Percentiles rank a stretch among this genome's conserved stretches.
Evolutionary conservation across 306 rosid genomes (phyloP).

Genomic region (Herpetospermum pedunculosum): DNA sequence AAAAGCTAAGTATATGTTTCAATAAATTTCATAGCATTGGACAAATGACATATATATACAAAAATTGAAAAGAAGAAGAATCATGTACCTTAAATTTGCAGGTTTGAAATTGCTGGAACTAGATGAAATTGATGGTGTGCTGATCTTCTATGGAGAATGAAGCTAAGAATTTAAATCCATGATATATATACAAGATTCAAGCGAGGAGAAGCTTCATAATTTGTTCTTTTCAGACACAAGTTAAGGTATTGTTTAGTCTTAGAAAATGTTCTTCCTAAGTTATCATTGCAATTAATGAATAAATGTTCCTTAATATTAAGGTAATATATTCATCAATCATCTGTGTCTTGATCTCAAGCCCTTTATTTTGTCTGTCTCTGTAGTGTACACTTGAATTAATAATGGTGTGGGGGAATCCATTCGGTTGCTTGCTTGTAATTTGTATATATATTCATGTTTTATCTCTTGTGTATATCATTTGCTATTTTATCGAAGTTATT

Average conservation of each 20-base stretch:
- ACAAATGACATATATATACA: not conserved
- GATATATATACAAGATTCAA: not conserved
- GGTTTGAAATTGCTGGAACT: constrained; percentile 3
- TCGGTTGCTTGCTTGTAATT: not conserved
- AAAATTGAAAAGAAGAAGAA: not conserved
- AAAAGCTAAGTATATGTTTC: not conserved
- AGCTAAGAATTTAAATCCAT: not conserved
- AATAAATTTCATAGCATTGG: not conserved
- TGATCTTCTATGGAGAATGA: constrained; percentile 11
- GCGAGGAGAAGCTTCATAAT: not conserved
- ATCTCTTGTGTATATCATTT: not conserved
- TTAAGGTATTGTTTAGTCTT: not conserved
- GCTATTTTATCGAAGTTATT: not conserved
- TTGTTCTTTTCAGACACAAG: not conserved
- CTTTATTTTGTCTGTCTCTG: not conserved
- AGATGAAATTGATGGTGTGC: constrained; percentile 5
- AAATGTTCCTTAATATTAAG: not conserved
- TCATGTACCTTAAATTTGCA: not conserved
- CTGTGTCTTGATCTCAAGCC: not conserved
- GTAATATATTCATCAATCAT: not conserved
- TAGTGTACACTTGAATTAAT: not conserved
- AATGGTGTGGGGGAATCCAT: not conserved
- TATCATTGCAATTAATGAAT: not conserved
- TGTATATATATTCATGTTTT: not conserved
- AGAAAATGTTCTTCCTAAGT: not conserved